Evolutionary conservation across 2,329 filamentous ascomycete species (phyloP), one percentile per base, ranked within the genome.

Genomic region (Colletotrichum costaricense): DNA sequence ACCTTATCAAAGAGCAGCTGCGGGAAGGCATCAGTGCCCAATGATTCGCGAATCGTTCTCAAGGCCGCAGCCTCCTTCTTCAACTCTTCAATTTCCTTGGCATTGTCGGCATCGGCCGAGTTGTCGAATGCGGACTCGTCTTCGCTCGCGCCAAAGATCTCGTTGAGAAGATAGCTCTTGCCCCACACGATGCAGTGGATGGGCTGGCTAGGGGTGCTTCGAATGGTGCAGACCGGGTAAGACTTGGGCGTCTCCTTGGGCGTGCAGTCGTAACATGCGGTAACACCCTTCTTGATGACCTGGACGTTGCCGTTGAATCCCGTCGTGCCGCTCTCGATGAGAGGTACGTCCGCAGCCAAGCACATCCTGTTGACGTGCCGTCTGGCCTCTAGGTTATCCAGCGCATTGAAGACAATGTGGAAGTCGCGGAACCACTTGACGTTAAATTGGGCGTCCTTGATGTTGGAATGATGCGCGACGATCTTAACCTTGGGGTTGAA

Each of bases 131-230:
- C 89, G 1, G 93, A 89, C 75, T 96, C 93, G 74, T 98, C 95
- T 82, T 98, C 96, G 77, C 95, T 97, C 3, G 91, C 91, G 22
- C 97, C 97, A 78, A 98, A 99, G 8, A 99, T 92, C 82, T 99
- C 97, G 76, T 95, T 97, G 74, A 99, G 90, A 9, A 99, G 88
- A 81, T 98, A 99, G 81, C 95, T 98, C 85, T 98, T 99, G 24
- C 91, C 96, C 97, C 97, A 99, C 2, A 99, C 96, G 74, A 99
- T 99, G 85, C 97, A 98, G 84, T 99, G 97, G 56, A 99, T 98
- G 0, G 96, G 94, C 79, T 98, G 96, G 76, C 94, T 97, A 0
- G 97, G 97, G 0, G 95, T 99, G 82, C 95, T 98, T 81, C 97
- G 91, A 78, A 99, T 98, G 1, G 97, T 99, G 85, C 97, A 99